A percentile compares a stretch with the other conserved stretches of the same genome.
Evolutionary conservation across 2,329 filamentous ascomycete species (phyloP).

Genomic region (Leptodontidium sp.): DNA sequence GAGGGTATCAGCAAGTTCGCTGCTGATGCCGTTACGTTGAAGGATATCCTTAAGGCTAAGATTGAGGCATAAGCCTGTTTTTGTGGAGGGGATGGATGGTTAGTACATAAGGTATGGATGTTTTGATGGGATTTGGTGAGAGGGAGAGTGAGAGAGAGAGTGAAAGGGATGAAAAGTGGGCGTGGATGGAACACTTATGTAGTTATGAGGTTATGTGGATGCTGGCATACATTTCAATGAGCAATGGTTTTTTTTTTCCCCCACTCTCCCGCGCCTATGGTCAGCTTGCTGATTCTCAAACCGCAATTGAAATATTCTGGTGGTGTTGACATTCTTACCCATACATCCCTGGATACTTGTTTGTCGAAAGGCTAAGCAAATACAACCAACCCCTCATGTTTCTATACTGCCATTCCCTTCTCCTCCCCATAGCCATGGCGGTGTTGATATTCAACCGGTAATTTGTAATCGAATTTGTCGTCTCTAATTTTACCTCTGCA

Average conservation of each 20-base stretch:
- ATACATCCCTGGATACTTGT: too few species aligned
- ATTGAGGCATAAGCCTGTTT: conserved; percentile 53
- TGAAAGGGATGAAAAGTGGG: neutral
- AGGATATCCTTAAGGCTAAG: conserved; percentile 91
- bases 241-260: conserved; percentile 7
- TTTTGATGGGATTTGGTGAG: too few species aligned
- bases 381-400: too few species aligned
- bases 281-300: neutral
- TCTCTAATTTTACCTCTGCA: too few species aligned
- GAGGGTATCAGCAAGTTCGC: conserved; percentile 99
- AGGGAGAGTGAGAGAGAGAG: too few species aligned
- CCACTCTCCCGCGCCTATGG: neutral
- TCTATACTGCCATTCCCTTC: too few species aligned
- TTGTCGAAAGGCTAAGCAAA: too few species aligned
- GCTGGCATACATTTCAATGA: conserved; percentile 21
- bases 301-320: neutral
- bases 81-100: neutral
- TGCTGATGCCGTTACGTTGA: conserved; percentile 92
- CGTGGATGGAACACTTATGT: neutral
- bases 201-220: conserved; percentile 7
- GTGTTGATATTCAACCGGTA: too few species aligned
- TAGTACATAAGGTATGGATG: neutral
- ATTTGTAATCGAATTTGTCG: too few species aligned
- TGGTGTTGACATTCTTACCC: too few species aligned
- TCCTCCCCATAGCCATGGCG: too few species aligned